Conservation (phyloP, 129 eudicot genomes). For the Glebionis coronaria region DNA sequence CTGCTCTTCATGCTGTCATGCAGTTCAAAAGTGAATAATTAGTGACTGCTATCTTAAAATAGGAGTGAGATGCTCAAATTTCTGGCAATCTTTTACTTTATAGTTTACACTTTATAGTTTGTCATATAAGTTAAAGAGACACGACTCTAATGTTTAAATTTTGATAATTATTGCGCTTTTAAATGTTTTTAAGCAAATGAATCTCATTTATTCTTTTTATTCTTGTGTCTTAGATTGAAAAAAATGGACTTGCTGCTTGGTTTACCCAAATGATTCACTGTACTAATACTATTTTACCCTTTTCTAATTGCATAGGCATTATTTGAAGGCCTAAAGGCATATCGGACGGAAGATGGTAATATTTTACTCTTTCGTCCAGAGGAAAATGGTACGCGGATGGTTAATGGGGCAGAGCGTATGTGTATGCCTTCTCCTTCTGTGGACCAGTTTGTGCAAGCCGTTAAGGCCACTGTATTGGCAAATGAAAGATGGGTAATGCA, state of each 20-base stretch:
- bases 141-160: neutral
- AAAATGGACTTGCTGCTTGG: neutral
- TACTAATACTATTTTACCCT: neutral
- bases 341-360: conserved; percentile 65
- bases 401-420: conserved; percentile 88
- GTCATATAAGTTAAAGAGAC: neutral
- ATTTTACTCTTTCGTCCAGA: conserved; percentile 86
- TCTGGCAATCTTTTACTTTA: neutral
- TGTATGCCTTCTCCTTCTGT: conserved; percentile 96
- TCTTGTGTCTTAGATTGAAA: conserved; percentile 3
- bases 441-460: conserved; percentile 93
- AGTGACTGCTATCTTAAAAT: conserved; percentile 6
- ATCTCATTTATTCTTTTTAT: neutral
- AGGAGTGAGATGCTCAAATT: neutral
- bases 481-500: conserved; percentile 87
- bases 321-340: conserved; percentile 96
- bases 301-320: conserved; percentile 53
- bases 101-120: neutral
- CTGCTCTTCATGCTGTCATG: neutral
- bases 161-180: conserved; percentile 1
- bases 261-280: neutral
- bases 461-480: conserved; percentile 76
- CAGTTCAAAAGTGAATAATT: neutral
- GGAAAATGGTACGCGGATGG: conserved; percentile 85
- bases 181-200: conserved; percentile 1